Evolutionary conservation across 257 asterid species (phyloP).

Genomic region (Nicotiana paniculata): DNA sequence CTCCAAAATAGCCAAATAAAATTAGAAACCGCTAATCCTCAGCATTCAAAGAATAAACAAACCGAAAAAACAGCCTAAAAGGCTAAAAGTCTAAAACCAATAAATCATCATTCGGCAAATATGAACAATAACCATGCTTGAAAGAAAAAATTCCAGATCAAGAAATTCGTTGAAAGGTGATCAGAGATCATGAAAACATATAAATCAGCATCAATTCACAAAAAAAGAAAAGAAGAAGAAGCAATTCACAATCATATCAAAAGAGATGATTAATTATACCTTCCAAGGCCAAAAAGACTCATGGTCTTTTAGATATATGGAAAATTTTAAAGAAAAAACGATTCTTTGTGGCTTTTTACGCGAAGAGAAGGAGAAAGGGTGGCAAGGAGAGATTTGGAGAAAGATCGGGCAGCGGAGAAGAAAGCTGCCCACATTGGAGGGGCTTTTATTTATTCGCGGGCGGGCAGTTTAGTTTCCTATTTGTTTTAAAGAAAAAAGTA

Average conservation of each 20-base stretch:
- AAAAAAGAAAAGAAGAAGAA: not conserved
- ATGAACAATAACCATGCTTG: not conserved
- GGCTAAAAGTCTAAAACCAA: not conserved
- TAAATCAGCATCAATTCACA: not conserved
- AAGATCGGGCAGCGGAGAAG: conserved; percentile 14
- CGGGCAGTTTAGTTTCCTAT: not conserved
- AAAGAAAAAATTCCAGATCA: not conserved
- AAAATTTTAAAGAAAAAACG: not conserved
- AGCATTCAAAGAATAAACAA: not conserved
- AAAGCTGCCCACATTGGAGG: conserved; percentile 14
- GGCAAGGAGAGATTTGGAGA: not conserved
- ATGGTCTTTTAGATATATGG: conserved; percentile 24
- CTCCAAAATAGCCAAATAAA: not conserved
- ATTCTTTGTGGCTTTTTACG: not conserved
- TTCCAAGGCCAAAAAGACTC: conserved; percentile 97
- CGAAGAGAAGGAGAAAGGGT: not conserved
- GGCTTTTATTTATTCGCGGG: not conserved
- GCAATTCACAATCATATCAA: not conserved
- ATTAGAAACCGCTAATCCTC: not conserved
- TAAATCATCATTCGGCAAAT: not conserved
- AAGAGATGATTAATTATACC: conserved; percentile 26
- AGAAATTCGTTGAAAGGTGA: not conserved
- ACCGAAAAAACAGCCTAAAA: not conserved
- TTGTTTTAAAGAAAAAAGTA: not conserved
- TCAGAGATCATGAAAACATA: not conserved